Conservation (phyloP, 1,284 basidiomycete species). For the Moesziomyces aphidis region DNA sequence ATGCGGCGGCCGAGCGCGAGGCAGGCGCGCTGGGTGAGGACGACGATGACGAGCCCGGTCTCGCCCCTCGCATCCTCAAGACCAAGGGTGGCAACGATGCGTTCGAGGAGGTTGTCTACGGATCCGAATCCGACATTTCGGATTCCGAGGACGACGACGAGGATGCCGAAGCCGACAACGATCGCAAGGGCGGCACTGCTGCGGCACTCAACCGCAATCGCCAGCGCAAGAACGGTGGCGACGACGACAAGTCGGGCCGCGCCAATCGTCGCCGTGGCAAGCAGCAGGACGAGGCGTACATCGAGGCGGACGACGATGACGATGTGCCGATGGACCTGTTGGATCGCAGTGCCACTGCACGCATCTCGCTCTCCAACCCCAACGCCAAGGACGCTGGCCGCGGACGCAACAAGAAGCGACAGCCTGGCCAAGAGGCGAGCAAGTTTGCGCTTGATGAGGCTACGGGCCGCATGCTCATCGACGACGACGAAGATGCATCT, state of each 20-base stretch:
- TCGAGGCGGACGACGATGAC: constrained; percentile 80
- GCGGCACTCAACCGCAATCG: constrained; percentile 35
- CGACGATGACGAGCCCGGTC: constrained; percentile 44
- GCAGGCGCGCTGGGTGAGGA: constrained; percentile 35
- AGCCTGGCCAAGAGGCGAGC: constrained; percentile 83
- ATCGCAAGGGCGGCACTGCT: constrained; percentile 36
- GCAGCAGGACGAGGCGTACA: constrained; percentile 70
- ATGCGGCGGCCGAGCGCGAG: constrained; percentile 70
- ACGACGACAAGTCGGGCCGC: constrained; percentile 15
- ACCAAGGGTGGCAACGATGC: constrained; percentile 65
- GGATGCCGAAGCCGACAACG: constrained; percentile 26
- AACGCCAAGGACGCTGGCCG: constrained; percentile 29
- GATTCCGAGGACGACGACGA: constrained; percentile 56
- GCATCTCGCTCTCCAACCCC: constrained; percentile 37
- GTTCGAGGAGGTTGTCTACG: constrained; percentile 67
- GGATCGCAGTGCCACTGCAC: constrained; percentile 72
- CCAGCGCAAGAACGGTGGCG: constrained; percentile 38
- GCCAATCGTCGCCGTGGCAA: constrained; percentile 38
- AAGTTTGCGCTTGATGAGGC: constrained; percentile 88
- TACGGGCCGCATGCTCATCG: constrained; percentile 89
- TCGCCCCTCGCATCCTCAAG: constrained; percentile 44
- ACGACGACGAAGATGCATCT: constrained; percentile 68
- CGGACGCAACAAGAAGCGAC: constrained; percentile 33
- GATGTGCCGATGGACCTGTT: constrained; percentile 97
- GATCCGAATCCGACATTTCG: constrained; percentile 60